Conservation (phyloP, 345 rosid species). For the Brassica incana region DNA sequence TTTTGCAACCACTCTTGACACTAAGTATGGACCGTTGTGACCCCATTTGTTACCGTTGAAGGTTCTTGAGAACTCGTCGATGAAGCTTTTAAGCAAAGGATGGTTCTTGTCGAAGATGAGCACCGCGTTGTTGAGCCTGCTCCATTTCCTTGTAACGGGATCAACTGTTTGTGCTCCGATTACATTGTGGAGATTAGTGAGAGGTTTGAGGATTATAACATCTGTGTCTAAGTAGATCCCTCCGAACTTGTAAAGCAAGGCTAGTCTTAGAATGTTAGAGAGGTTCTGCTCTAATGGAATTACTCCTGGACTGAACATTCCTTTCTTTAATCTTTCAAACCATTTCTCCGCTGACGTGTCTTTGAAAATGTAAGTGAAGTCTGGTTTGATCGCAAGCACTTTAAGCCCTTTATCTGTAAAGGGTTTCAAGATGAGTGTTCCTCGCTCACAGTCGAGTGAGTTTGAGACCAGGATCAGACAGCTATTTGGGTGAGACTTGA, state of each 20-base stretch:
- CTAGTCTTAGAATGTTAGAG: slow-evolving; percentile 76
- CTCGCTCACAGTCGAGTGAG: slow-evolving; percentile 64
- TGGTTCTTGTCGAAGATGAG: slow-evolving; percentile 82
- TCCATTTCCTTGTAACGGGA: slow-evolving; percentile 64
- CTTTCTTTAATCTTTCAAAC: slow-evolving; percentile 57
- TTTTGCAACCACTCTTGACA: slow-evolving; percentile 72
- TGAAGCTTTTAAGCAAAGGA: slow-evolving; percentile 69
- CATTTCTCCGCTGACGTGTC: slow-evolving; percentile 65
- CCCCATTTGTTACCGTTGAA: slow-evolving; percentile 99
- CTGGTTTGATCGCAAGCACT: slow-evolving; percentile 58
- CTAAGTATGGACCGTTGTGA: slow-evolving; percentile 91
- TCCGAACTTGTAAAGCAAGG: slow-evolving; percentile 76
- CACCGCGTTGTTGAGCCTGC: slow-evolving; percentile 85
- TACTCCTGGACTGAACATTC: slow-evolving; percentile 67
- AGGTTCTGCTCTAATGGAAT: slow-evolving; percentile 87
- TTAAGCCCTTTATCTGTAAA: slow-evolving; percentile 54
- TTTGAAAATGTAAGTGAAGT: slow-evolving; percentile 61
- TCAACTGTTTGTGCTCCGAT: slow-evolving; percentile 83
- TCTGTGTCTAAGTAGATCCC: slow-evolving; percentile 87
- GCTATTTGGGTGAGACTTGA: slow-evolving; percentile 55
- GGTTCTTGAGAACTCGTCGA: slow-evolving; percentile 79
- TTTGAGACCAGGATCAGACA: slow-evolving; percentile 74
- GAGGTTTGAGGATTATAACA: slow-evolving; percentile 55
- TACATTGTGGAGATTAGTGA: slow-evolving; percentile 52
- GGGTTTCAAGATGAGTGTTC: slow-evolving; percentile 50